A percentile compares a stretch with the other conserved stretches of the same genome.
Conservation (phyloP, 2,329 filamentous ascomycete genomes). For the Drechmeria coniospora region DNA sequence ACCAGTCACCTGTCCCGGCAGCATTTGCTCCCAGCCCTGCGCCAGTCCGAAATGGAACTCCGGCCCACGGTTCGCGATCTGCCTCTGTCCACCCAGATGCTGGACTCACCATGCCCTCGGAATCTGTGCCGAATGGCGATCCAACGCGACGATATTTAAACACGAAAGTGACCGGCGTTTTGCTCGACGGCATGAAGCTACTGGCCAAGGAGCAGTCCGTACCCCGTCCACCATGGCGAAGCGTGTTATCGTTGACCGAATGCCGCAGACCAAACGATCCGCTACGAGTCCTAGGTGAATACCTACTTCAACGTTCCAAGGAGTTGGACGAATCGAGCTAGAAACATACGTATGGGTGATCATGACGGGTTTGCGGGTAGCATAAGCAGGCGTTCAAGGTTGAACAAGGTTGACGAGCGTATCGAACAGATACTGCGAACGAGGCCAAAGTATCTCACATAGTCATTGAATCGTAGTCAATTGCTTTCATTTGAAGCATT, state of each 20-base stretch:
- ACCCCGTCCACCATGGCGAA: not conserved
- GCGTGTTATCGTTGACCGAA: slow-evolving; percentile 2
- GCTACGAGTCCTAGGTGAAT: slow-evolving; percentile 54
- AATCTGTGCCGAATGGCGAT: slow-evolving; percentile 49
- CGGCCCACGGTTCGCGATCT: slow-evolving; percentile 35
- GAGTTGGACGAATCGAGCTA: slow-evolving; percentile 37
- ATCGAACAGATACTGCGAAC: too few relatives aligned
- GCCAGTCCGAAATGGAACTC: slow-evolving; percentile 32
- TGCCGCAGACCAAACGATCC: slow-evolving; percentile 45
- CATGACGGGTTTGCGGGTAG: not conserved
- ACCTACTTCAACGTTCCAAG: slow-evolving; percentile 49
- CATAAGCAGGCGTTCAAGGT: not conserved
- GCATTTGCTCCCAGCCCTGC: slow-evolving; percentile 24
- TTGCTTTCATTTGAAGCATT: slow-evolving; percentile 20
- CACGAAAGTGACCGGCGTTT: slow-evolving; percentile 48
- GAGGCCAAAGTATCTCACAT: slow-evolving; percentile 3
- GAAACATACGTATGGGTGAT: not conserved
- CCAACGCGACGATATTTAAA: slow-evolving; percentile 58
- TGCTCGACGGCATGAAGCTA: slow-evolving; percentile 62
- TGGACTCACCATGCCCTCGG: slow-evolving; percentile 37
- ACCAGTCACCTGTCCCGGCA: slow-evolving; percentile 21
- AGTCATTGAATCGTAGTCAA: slow-evolving; percentile 13
- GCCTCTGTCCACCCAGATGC: slow-evolving; percentile 41
- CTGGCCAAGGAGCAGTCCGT: slow-evolving; percentile 57
- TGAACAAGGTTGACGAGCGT: too few relatives aligned